Base-by-base conservation (phyloP, 257 asterid genomes). In the Jasminum sambac region DNA sequence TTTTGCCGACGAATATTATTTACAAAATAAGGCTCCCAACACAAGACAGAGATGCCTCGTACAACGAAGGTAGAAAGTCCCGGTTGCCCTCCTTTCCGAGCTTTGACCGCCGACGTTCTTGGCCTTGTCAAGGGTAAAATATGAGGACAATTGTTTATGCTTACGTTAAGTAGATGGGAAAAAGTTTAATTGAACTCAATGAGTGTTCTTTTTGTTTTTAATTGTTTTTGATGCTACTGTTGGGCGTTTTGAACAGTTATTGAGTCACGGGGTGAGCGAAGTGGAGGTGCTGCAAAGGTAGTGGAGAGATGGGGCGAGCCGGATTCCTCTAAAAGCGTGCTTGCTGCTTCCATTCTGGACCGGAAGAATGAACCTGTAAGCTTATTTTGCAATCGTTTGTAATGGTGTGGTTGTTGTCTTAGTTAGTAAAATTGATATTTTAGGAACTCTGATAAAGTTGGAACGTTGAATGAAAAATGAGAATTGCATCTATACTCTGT, bases 241-340 rank as follows among this genome's bases (percentile, higher is more conserved):
- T 67, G 62, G 75, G 55, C 12, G 16, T 46, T 21, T 60, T 48
- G 39, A 72, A 68, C 82, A 92, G 98, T 90, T 67, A 67, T 90
- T 58, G 96, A 92, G 84, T 85, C 89, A 14, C 80, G 83, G 39
- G 84, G 77, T 6, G 83, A 80, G 39, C 84, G 70, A 50, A 77
- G 77, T 63, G 90, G 79, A 65, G 84, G 80, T 78, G 83, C 78
- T 80, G 83, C 92, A 1, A 82, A 79, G 78, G 83, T 93, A 77
- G 95, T 90, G 70, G 94, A 87, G 71, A 80, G 87, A 30, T 93
- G 98, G 98, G 98, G 98, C 1, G 95, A 87, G 4, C 95, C 96
- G 57, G 92, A 90, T 80, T 64, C 95, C 8, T 79, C 92, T 0
- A 87, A 82, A 67, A 80, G 89, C 73, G 88, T 93, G 52, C 81